Conservation (phyloP, 2,329 filamentous ascomycete genomes). For the Pseudogymnoascus sp. region DNA sequence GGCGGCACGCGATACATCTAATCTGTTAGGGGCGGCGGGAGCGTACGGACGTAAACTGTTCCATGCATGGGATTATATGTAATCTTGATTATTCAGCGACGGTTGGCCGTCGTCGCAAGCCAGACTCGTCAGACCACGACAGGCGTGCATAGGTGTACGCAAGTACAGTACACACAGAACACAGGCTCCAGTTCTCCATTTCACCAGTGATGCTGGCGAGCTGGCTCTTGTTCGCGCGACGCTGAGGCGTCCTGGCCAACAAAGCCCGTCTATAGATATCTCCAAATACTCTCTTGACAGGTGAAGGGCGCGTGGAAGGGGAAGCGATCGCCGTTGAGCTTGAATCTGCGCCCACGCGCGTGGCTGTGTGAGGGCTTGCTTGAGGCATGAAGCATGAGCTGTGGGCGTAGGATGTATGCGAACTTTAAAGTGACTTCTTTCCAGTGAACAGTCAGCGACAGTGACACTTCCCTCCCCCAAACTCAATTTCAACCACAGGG, state of each 20-base stretch:
- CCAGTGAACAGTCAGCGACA: constrained; percentile 3
- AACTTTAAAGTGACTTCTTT: constrained; percentile 8
- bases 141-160: constrained; percentile 1
- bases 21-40: background rate
- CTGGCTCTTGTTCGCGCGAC: background rate
- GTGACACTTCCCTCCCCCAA: background rate
- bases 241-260: background rate
- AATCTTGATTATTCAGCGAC: background rate
- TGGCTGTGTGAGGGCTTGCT: constrained; percentile 6
- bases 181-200: background rate
- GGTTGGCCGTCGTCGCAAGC: background rate
- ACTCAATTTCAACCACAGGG: constrained; percentile 2
- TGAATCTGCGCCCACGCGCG: background rate
- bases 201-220: background rate
- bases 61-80: background rate
- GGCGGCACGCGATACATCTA: background rate
- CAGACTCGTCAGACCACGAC: background rate
- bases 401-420: constrained; percentile 4
- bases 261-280: background rate
- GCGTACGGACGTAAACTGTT: background rate
- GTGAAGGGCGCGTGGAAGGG: background rate
- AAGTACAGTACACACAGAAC: background rate
- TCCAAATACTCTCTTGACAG: background rate
- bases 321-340: constrained; percentile 1
- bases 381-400: constrained; percentile 2